Base-by-base conservation (phyloP, 306 rosid genomes). In the Prosopis cineraria region DNA sequence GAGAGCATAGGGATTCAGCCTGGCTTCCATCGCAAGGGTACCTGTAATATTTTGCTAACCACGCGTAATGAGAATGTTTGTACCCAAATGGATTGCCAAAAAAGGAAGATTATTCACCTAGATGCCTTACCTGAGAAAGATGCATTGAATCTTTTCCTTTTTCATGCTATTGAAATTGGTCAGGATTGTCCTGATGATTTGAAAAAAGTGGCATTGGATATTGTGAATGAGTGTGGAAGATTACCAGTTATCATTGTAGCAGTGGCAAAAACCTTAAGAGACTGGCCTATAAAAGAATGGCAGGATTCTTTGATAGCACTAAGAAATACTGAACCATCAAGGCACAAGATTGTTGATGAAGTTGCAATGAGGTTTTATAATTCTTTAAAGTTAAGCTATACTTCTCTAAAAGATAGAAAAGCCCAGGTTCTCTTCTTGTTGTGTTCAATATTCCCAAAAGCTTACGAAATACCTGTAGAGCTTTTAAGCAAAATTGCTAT, bases 401-500 rank as follows among this genome's bases (percentile, higher is more conserved):
- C 78, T 29, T 14, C 68, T 58, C 41, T 78, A 34, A 55, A 68
- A 33, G n/a, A 1, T 7, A 0, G 66, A 22, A 58, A 73, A 20
- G 73, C 77, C 34, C 48, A 73, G 40, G 22, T 37, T 14, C 60
- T 78, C 0, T 45, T 82, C 37, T n/a, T 77, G 5, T 36, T 77
- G 33, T 77, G 79, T 16, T 77, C 79, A 36, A 39, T 77, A 5
- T 82, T 77, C n/a, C n/a, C n/a, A n/a, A n/a, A n/a, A n/a, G n/a
- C n/a, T n/a, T n/a, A n/a, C n/a, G n/a, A n/a, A n/a, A n/a, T n/a
- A n/a, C n/a, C n/a, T n/a, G 3, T 45, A 1, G 85, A 72, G 12
- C 0, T 0, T 4, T 67, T 78, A n/a, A 56, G 37, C 2, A 66
- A 41, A 45, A 7, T 3, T 73, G 82, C 8, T n/a, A 2, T 55